Evolutionary conservation across 1,139 yeast genomes (phyloP), one percentile per base, ranked within the genome.

Genomic region (Diutina neorugosa): DNA sequence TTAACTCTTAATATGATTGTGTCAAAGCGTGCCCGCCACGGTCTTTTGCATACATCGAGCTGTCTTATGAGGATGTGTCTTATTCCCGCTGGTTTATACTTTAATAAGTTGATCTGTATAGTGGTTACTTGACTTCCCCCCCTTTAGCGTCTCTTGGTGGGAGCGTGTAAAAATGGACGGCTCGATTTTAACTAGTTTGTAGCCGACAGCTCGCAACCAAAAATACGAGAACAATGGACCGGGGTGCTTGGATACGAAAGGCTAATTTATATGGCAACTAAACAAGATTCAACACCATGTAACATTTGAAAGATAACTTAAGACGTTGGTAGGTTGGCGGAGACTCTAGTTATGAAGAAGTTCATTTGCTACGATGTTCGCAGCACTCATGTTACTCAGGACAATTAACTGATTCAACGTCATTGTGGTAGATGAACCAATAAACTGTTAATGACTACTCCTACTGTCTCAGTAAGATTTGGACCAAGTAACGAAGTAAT

Each of bases 41-140:
- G 37, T 31, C 37, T 31, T 31, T 31, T 21, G 16, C 48, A 44
- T 44, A 44, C 48, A 44, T 44, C 48, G 34, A 44, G 48, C 25
- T 21, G 19, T 43, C 37, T 31, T 31, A 31, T 11, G 37, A 18
- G 25, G 25, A 43, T 25, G 25, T 44, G 12, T 21, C 25, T 21
- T 23, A 14, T 44, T 9, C 34, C 25, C 25, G 48, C 48, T 23
- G 48, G 48, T 44, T 44, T 44, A 25, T 44, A 44, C 21, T 25
- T 25, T 44, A 44, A 44, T 44, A 31, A 31, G 37, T 31, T 31
- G 37, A 31, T 31, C 37, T 31, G 37, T 31, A 31, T 31, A 31
- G 37, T 31, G 37, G 37, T 31, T 31, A 31, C 37, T 31, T 31
- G 37, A 31, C 37, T 31, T 31, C n/a, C 37, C 37, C 37, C 37